These are phyloP conservation scores for Tetracladium maxilliforme DNA, from an alignment of 2,329 filamentous ascomycete species.

Conservation along the genomic window DNA sequence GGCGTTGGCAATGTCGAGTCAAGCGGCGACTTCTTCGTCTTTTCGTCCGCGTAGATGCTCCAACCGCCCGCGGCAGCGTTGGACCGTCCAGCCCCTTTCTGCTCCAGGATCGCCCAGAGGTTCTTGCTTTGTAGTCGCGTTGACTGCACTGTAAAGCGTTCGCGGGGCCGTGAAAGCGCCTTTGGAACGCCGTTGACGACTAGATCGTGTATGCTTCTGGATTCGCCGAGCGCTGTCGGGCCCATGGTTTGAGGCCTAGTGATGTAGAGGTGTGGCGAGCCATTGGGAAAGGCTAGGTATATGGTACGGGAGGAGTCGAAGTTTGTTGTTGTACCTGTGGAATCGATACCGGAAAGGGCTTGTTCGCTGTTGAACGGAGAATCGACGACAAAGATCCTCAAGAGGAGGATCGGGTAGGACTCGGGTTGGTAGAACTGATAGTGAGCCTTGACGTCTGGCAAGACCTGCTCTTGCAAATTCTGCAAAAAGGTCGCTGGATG, in stretches of 20 bases:
- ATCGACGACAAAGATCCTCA: conserved; percentile 70
- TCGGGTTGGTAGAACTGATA: conserved; percentile 65
- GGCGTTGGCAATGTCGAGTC: conserved; percentile 25
- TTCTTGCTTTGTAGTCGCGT: conserved; percentile 60
- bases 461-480: conserved; percentile 58
- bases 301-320: conserved; percentile 57
- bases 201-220: conserved; percentile 50
- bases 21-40: conserved; percentile 35
- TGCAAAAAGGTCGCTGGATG: conserved; percentile 69
- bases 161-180: conserved; percentile 60
- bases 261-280: conserved; percentile 60
- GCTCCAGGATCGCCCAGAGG: conserved; percentile 52
- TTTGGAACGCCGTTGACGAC: conserved; percentile 71
- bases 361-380: conserved; percentile 60
- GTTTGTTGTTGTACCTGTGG: conserved; percentile 17
- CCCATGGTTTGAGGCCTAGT: conserved; percentile 28
- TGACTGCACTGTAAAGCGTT: conserved; percentile 53
- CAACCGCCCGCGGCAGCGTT: conserved; percentile 67
- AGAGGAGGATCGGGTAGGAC: conserved; percentile 51
- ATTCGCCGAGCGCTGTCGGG: conserved; percentile 29
- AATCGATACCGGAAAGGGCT: conserved; percentile 23
- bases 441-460: conserved; percentile 71
- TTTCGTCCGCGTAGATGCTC: conserved; percentile 60
- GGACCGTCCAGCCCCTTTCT: conserved; percentile 53
- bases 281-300: conserved; percentile 72